Conservation (phyloP, 2,329 filamentous ascomycete genomes). For the Sclerotinia nivalis region DNA sequence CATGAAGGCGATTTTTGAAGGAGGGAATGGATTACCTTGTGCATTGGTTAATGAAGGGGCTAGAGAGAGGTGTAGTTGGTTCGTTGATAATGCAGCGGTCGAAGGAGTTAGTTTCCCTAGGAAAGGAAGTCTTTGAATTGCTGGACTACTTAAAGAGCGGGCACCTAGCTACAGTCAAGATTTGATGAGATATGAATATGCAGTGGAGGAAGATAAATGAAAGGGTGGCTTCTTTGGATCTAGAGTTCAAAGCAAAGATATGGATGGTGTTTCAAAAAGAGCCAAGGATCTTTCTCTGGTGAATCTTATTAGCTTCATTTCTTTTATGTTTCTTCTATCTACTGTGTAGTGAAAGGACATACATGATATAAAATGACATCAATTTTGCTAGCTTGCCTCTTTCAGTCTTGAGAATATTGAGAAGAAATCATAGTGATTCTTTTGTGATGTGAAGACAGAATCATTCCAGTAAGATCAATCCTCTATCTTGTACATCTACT, state of each 20-base stretch:
- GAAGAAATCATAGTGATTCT: no score
- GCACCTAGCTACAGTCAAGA: neutral
- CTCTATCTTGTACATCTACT: no score
- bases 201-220: conserved; percentile 5
- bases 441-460: no score
- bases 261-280: conserved; percentile 13
- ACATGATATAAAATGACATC: neutral
- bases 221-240: neutral
- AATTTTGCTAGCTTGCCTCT: neutral
- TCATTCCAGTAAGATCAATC: no score
- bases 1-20: conserved; percentile 87
- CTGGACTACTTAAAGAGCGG: neutral
- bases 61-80: conserved; percentile 91
- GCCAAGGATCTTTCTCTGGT: no score
- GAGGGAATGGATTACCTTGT: conserved; percentile 74
- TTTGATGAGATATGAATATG: neutral
- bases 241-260: conserved; percentile 11
- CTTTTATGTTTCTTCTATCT: neutral
- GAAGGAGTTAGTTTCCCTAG: conserved; percentile 82
- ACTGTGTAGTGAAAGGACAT: neutral
- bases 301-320: neutral
- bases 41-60: conserved; percentile 81
- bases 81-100: conserved; percentile 82
- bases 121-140: conserved; percentile 61
- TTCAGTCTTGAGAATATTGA: no score